These are phyloP conservation scores for Penicillium dipodomyicola DNA, from an alignment of 495 filamentous ascomycete species.

Conservation along the genomic window DNA sequence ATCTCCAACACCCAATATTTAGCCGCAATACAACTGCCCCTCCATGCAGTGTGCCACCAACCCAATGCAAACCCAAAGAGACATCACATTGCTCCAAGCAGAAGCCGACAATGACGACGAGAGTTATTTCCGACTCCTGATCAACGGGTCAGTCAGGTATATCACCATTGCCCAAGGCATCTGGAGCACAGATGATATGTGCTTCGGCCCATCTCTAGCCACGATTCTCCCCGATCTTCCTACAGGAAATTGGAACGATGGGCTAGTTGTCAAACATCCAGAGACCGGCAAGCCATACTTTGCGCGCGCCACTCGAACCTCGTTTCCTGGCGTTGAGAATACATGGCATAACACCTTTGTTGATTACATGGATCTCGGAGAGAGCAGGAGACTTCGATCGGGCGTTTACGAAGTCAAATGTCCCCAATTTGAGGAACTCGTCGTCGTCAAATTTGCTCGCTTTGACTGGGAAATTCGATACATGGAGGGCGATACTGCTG, in stretches of 20 bases:
- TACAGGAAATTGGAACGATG: slow-evolving; percentile 30
- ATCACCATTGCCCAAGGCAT: slow-evolving; percentile 34
- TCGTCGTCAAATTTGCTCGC: slow-evolving; percentile 42
- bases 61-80: slow-evolving; percentile 17
- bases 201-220: slow-evolving; percentile 29
- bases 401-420: slow-evolving; percentile 27
- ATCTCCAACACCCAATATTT: background rate
- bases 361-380: slow-evolving; percentile 22
- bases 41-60: background rate
- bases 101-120: slow-evolving; percentile 28
- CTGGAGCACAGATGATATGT: slow-evolving; percentile 33
- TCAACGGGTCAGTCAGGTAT: slow-evolving; percentile 34
- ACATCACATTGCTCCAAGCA: slow-evolving; percentile 27
- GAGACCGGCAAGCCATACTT: slow-evolving; percentile 24
- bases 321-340: slow-evolving; percentile 22
- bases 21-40: background rate
- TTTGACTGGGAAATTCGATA: slow-evolving; percentile 42
- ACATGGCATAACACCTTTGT: slow-evolving; percentile 26
- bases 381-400: slow-evolving; percentile 21
- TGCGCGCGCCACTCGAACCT: slow-evolving; percentile 12
- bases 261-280: slow-evolving; percentile 17
- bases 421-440: slow-evolving; percentile 23
- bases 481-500: slow-evolving; percentile 41
- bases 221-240: slow-evolving; percentile 22
- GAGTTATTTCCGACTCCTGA: slow-evolving; percentile 32